Base-by-base conservation (phyloP, 1,284 basidiomycete genomes). In the Anthracocystis setariae region DNA sequence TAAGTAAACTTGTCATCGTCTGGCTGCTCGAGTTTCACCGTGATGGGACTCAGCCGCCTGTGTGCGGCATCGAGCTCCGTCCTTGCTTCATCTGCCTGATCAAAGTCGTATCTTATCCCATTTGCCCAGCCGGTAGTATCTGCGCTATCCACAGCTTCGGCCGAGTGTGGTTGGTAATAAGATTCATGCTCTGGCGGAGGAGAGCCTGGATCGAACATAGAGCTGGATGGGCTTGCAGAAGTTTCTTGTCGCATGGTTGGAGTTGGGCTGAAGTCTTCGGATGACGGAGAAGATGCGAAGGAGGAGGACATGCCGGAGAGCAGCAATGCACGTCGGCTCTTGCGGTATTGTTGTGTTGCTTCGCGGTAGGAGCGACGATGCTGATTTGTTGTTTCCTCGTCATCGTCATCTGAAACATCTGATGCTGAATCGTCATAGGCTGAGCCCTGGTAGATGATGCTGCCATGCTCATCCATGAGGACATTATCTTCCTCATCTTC, bases 271-370 rank as follows among this genome's bases (percentile, higher is more conserved):
- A 68, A 43, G 21, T 56, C 50, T 3, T 73, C 70, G 4, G 55
- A 58, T 3, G 60, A 68, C 3, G 64, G 60, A 7, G 65, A 73
- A 33, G 64, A 64, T 18, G 58, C 65, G 46, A 57, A 57, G 18
- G 65, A 57, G 18, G 65, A 64, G 13, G 64, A 68, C 8, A 73
- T 20, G 8, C 66, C 73, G 5, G 72, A 74, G 1, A 71, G 55
- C 10, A 76, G 37, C 1, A 76, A 48, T 37, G 74, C 74, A 18
- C 48, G 48, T 9, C 73, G 65, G 46, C 74, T 76, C 18, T 57
- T 55, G 32, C 65, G 53, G 35, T 76, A 76, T 37, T 76, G 67
- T 20, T 61, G 54, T 1, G 63, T 62, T 15, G 70, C 71, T 37
- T 74, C 49, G 25, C 64, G 59, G 25, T 76, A 74, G n/a, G 71